Evolutionary conservation across 1,284 basidiomycete genomes (phyloP).

Genomic region (Malassezia vespertilionis): DNA sequence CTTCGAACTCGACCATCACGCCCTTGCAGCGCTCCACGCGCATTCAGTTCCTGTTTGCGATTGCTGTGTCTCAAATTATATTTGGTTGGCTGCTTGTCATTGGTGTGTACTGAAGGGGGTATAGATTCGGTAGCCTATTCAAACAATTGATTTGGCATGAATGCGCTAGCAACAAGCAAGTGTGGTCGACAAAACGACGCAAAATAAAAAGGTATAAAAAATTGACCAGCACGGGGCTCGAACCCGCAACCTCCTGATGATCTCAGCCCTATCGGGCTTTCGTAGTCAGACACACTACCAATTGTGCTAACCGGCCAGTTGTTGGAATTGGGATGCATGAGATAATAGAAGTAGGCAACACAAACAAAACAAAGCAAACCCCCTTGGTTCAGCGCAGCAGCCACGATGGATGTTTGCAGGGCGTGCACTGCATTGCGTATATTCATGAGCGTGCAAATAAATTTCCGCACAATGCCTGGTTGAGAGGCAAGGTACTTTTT

Average conservation of each 20-base stretch:
- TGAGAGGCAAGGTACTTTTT: too few species aligned
- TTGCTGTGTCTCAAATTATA: conserved; percentile 60
- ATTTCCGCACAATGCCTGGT: too few species aligned
- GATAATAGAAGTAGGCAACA: neutral
- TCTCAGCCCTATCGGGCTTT: conserved; percentile 1
- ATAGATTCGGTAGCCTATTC: too few species aligned
- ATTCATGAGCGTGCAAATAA: too few species aligned
- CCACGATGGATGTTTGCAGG: too few species aligned
- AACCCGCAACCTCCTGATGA: conserved; percentile 22
- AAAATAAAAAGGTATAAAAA: conserved; percentile 1
- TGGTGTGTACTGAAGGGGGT: conserved; percentile 30
- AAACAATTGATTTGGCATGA: too few species aligned
- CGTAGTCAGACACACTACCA: conserved; percentile 24
- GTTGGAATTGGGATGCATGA: neutral
- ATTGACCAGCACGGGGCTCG: conserved; percentile 22
- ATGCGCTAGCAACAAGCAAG: too few species aligned
- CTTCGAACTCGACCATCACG: conserved; percentile 57
- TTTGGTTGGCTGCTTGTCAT: conserved; percentile 39
- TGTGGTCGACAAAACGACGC: neutral
- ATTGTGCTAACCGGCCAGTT: conserved; percentile 20
- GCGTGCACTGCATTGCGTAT: too few species aligned
- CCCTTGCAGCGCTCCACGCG: conserved; percentile 68
- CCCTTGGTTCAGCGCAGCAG: too few species aligned
- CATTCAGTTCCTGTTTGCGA: conserved; percentile 69
- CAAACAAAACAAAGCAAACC: too few species aligned